phyloP scores from a whole-genome alignment of 78 protist species.

The Monosiga brevicollis region DNA sequence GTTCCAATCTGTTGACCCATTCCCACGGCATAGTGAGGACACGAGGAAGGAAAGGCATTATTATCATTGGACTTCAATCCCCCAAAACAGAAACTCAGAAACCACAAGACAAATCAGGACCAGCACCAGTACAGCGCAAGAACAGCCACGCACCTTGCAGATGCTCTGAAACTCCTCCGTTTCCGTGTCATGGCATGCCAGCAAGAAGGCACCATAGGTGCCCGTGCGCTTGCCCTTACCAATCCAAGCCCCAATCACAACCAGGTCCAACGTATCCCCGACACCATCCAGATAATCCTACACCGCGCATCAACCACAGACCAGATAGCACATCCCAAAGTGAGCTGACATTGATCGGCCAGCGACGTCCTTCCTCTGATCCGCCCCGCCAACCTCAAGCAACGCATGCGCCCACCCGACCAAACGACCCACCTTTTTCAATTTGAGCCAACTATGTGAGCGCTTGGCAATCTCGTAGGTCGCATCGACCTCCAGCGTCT shows the following conservation, averaged over 20 bases:
- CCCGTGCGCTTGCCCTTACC: constrained; percentile 98
- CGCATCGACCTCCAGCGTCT: constrained; percentile 70
- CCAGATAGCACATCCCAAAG: background rate
- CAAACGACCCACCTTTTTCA: background rate
- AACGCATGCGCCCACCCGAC: too few species aligned
- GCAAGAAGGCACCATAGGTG: constrained; percentile 75
- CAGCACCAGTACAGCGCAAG: background rate
- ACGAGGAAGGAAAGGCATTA: too few species aligned
- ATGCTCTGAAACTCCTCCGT: constrained; percentile 78
- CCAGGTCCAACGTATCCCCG: constrained; percentile 92
- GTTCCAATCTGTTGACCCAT: constrained; percentile 78
- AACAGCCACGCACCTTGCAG: constrained; percentile 51
- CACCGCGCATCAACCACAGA: constrained; percentile 40
- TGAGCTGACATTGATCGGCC: background rate
- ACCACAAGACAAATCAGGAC: background rate
- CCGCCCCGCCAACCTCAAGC: too few species aligned
- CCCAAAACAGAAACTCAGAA: too few species aligned
- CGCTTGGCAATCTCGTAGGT: constrained; percentile 76
- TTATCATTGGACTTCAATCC: too few species aligned
- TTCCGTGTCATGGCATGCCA: constrained; percentile 88
- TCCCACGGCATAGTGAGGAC: too few species aligned
- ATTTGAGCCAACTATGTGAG: constrained; percentile 87
- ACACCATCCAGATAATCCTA: constrained; percentile 93
- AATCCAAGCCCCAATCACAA: constrained; percentile 89
- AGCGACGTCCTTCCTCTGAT: too few species aligned